These are phyloP conservation scores for Breynia disticha DNA, from an alignment of 441 rosid species.

Conservation along the genomic window DNA sequence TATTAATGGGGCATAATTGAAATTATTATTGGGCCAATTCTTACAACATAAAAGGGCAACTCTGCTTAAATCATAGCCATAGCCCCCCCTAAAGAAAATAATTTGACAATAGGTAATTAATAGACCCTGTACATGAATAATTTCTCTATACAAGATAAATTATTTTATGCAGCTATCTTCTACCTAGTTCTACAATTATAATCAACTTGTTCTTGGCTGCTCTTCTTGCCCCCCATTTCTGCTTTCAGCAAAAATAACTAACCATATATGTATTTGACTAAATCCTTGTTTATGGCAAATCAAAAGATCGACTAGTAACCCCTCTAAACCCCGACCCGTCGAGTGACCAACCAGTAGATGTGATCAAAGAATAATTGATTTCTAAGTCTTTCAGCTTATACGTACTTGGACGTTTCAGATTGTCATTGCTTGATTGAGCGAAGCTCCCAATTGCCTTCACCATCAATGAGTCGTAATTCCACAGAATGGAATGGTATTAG, in stretches of 20 bases:
- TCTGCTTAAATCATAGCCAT: too few species aligned
- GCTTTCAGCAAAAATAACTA: conserved; percentile 2
- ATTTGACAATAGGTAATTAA: neutral
- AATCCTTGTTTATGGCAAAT: neutral
- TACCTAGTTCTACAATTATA: conserved; percentile 4
- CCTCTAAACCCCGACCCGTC: neutral
- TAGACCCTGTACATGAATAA: conserved; percentile 18
- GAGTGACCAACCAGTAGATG: neutral
- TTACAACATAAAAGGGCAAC: too few species aligned
- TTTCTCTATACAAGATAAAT: conserved; percentile 13
- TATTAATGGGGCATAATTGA: too few species aligned
- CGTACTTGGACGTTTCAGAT: neutral
- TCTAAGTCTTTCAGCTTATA: neutral
- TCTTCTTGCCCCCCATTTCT: conserved; percentile 3
- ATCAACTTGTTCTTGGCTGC: conserved; percentile 4
- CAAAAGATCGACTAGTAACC: conserved; percentile 1
- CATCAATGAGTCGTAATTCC: conserved; percentile 87
- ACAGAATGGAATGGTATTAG: conserved; percentile 77
- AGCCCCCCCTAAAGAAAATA: too few species aligned
- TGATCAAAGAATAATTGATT: neutral
- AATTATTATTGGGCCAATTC: too few species aligned
- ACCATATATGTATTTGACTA: neutral
- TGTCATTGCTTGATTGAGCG: conserved; percentile 52
- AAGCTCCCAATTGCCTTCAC: conserved; percentile 97
- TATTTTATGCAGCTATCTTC: conserved; percentile 6